Percentiles rank a stretch among this genome's conserved stretches.
phyloP scores from a whole-genome alignment of 805 yeast species.

The Pichia insulana region DNA sequence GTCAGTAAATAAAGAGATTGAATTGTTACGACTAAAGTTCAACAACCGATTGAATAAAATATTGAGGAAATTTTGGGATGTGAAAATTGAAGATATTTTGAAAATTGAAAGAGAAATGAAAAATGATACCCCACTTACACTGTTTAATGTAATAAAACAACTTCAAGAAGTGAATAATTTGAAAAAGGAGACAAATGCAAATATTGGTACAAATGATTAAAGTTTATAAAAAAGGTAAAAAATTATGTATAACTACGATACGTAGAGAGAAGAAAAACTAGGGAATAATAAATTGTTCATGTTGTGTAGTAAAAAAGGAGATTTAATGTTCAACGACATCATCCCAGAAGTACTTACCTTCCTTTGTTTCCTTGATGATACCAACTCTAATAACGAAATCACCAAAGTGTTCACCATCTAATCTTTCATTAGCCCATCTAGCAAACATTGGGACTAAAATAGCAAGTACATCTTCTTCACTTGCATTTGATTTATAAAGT shows the following conservation, averaged over 20 bases:
- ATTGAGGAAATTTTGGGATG: constrained; percentile 41
- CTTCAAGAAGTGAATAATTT: constrained; percentile 6
- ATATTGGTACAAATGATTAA: background rate
- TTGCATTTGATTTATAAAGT: constrained; percentile 76
- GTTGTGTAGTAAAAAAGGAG: constrained; percentile 26
- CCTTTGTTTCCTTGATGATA: constrained; percentile 79
- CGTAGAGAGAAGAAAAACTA: constrained; percentile 1
- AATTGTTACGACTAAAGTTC: constrained; percentile 25
- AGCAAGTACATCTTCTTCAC: constrained; percentile 78
- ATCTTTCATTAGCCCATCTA: constrained; percentile 88
- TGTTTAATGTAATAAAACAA: constrained; percentile 22
- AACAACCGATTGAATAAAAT: constrained; percentile 37
- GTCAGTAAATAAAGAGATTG: constrained; percentile 20
- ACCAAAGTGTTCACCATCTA: constrained; percentile 90
- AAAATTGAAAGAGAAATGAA: constrained; percentile 36
- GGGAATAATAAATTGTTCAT: constrained; percentile 7
- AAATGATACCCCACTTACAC: constrained; percentile 19
- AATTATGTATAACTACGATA: background rate
- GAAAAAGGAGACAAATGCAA: background rate
- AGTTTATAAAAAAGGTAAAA: background rate
- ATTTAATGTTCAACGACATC: constrained; percentile 65
- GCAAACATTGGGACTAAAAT: constrained; percentile 80
- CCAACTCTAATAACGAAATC: constrained; percentile 84
- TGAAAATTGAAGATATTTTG: constrained; percentile 36
- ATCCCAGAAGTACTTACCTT: constrained; percentile 92